A percentile compares a stretch with the other conserved stretches of the same genome.
These are phyloP conservation scores for Aspergillus terreus DNA, from an alignment of 2,329 filamentous ascomycete species.

Conservation along the genomic window DNA sequence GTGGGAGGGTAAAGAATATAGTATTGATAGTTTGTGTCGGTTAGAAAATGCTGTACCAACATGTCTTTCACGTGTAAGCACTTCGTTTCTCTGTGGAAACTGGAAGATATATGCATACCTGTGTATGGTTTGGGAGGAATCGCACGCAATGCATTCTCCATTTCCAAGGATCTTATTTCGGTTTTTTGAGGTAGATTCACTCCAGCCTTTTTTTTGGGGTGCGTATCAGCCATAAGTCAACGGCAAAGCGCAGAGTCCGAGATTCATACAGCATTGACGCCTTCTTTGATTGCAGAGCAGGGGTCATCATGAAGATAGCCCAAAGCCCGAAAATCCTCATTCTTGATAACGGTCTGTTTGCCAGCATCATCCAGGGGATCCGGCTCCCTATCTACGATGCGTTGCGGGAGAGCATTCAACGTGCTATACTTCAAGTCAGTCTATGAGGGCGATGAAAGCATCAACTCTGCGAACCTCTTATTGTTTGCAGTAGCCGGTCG, in stretches of 20 bases:
- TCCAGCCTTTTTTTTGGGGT: neutral
- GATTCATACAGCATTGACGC: no score
- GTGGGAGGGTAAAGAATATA: constrained; percentile 45
- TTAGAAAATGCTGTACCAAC: constrained; percentile 46
- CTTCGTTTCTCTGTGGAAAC: neutral
- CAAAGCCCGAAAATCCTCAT: constrained; percentile 12
- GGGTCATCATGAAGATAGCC: constrained; percentile 15
- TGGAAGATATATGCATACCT: constrained; percentile 19
- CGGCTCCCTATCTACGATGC: neutral
- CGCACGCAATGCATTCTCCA: constrained; percentile 27
- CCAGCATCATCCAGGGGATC: neutral
- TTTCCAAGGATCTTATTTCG: constrained; percentile 24
- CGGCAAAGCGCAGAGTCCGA: no score
- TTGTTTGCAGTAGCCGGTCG: neutral
- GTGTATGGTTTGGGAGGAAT: constrained; percentile 39
- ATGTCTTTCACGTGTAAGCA: constrained; percentile 31
- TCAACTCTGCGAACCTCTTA: constrained; percentile 9
- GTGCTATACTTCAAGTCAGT: neutral
- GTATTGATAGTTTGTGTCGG: constrained; percentile 45
- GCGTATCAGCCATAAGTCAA: no score
- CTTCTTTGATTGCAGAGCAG: neutral
- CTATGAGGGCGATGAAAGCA: neutral
- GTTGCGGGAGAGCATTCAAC: neutral
- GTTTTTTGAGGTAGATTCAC: constrained; percentile 2
- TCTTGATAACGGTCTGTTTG: constrained; percentile 1